Percentiles rank a stretch among this genome's conserved stretches.
phyloP scores from a whole-genome alignment of 306 rosid species.

The Lathyrus oleraceus region DNA sequence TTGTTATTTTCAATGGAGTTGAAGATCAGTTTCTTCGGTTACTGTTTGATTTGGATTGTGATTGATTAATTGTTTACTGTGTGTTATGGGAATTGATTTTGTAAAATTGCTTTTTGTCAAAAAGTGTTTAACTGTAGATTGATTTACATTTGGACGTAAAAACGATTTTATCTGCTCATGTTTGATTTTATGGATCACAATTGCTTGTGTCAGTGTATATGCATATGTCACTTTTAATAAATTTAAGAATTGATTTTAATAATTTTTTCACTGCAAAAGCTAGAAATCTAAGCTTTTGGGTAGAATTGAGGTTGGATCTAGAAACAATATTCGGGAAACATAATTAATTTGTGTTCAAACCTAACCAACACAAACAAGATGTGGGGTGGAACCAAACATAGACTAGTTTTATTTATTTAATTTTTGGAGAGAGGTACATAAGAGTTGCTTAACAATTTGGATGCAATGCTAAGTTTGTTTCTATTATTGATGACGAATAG shows the following conservation, averaged over 20 bases:
- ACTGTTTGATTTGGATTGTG: neutral
- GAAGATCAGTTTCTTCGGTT: neutral
- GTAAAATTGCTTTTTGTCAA: neutral
- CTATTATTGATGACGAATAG: neutral
- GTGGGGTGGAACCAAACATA: neutral
- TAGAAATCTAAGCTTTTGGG: neutral
- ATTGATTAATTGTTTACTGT: neutral
- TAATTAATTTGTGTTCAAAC: neutral
- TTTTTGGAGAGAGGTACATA: neutral
- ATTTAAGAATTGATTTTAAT: neutral
- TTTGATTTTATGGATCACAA: neutral
- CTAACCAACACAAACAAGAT: neutral
- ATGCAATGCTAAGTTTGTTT: constrained; percentile 7
- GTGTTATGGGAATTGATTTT: neutral
- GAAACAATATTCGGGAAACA: neutral
- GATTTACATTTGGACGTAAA: neutral
- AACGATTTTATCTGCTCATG: neutral
- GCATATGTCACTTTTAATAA: neutral
- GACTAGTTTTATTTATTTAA: neutral
- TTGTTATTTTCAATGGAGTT: neutral
- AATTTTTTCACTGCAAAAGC: neutral
- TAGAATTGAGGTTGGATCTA: neutral
- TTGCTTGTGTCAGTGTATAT: neutral
- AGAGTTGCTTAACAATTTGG: neutral
- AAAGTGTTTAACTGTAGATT: neutral